Evolutionary conservation across 2,329 filamentous ascomycete genomes (phyloP).

Genomic region (Aspergillus melleus): DNA sequence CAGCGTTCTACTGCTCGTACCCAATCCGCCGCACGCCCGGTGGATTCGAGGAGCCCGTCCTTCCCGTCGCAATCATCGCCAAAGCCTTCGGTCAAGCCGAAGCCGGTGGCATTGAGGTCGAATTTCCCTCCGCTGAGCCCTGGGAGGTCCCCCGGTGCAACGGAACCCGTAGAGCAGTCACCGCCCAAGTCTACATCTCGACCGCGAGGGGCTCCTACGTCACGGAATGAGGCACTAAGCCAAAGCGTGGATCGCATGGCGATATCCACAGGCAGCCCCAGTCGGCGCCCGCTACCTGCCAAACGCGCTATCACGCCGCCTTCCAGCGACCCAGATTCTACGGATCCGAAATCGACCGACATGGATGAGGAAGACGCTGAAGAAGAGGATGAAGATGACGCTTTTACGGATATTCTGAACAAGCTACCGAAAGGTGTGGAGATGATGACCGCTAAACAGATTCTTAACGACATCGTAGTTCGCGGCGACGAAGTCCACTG

Average conservation of each 20-base stretch:
- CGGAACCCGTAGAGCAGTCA: conserved; percentile 14
- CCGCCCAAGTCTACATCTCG: conserved; percentile 24
- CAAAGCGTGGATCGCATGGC: conserved; percentile 26
- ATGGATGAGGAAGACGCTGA: conserved; percentile 48
- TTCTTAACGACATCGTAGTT: conserved; percentile 93
- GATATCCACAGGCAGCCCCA: conserved; percentile 20
- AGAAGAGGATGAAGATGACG: conserved; percentile 53
- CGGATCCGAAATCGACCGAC: conserved; percentile 51
- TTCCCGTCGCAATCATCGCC: conserved; percentile 21
- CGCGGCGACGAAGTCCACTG: conserved; percentile 93
- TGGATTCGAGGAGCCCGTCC: conserved; percentile 21
- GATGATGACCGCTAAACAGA: conserved; percentile 78
- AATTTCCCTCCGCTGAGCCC: conserved; percentile 23
- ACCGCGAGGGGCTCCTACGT: conserved; percentile 5
- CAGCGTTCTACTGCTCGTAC: conserved; percentile 8
- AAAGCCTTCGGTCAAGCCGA: conserved; percentile 38
- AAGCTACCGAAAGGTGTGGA: conserved; percentile 81
- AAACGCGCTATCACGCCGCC: conserved; percentile 47
- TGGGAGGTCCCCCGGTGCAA: conserved; percentile 10
- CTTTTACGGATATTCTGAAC: conserved; percentile 67
- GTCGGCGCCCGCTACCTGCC: conserved; percentile 32
- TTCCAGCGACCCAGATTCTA: conserved; percentile 42
- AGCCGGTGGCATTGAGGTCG: conserved; percentile 35
- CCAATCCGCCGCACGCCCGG: conserved; percentile 14
- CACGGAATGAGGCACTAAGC: conserved; percentile 31